Percentiles rank a stretch among this genome's conserved stretches.
These are phyloP conservation scores for Boletellus sp. DNA, from an alignment of 768 basidiomycete genomes.

Conservation along the genomic window DNA sequence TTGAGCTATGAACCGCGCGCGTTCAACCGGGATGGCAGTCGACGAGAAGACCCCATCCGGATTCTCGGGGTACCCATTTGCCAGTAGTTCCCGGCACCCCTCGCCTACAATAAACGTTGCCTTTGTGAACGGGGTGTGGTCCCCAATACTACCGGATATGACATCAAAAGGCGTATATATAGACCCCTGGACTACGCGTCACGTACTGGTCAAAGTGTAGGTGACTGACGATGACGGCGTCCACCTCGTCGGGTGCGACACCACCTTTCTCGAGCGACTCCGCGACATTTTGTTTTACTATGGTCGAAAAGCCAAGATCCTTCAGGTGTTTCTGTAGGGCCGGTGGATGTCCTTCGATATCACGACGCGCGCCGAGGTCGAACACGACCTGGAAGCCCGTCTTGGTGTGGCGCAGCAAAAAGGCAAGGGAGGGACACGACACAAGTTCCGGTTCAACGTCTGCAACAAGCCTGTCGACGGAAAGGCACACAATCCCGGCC, in stretches of 20 bases:
- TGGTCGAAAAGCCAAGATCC: conserved; percentile 1
- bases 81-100: conserved; percentile 34
- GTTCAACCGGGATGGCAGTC: conserved; percentile 36
- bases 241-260: conserved; percentile 39
- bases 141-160: conserved; percentile 35
- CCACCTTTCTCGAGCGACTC: conserved; percentile 53
- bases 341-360: conserved; percentile 42
- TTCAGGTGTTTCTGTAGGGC: conserved; percentile 20
- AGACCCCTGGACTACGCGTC: neutral
- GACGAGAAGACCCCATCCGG: conserved; percentile 32
- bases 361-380: conserved; percentile 53
- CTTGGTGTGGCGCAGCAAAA: conserved; percentile 48
- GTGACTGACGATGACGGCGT: conserved; percentile 48
- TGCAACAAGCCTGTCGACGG: conserved; percentile 37
- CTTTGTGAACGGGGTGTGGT: conserved; percentile 42
- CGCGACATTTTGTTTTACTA: conserved; percentile 35
- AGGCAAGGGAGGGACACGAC: conserved; percentile 46
- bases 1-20: conserved; percentile 37
- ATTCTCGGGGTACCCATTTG: conserved; percentile 41
- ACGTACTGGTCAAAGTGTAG: conserved; percentile 48
- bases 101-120: conserved; percentile 49
- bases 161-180: neutral
- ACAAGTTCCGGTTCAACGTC: conserved; percentile 28
- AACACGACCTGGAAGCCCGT: conserved; percentile 42
- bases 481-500: conserved; percentile 42